Conservation (phyloP, 1,284 basidiomycete species). For the Pseudozyma pruni region DNA sequence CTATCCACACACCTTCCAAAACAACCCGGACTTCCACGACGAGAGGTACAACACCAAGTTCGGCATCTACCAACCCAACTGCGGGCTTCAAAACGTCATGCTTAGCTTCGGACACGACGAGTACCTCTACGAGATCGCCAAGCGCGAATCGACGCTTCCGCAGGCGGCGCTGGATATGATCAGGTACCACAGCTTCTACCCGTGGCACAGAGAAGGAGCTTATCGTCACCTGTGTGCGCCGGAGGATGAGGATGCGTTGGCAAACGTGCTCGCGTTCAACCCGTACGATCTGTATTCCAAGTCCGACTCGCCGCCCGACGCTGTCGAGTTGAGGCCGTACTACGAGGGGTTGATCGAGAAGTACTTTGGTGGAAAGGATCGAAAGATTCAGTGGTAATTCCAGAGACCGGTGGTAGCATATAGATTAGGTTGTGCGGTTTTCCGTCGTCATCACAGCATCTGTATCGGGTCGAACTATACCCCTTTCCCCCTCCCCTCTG, state of each 20-base stretch:
- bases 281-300: conserved; percentile 93
- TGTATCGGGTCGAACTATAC: conserved; percentile 10
- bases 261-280: conserved; percentile 75
- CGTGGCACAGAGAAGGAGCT: conserved; percentile 70
- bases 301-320: conserved; percentile 77
- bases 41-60: conserved; percentile 80
- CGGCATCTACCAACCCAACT: conserved; percentile 84
- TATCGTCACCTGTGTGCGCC: conserved; percentile 43
- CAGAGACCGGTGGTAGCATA: no score
- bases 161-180: conserved; percentile 88
- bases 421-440: no score
- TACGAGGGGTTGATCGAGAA: conserved; percentile 83
- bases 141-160: conserved; percentile 73
- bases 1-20: conserved; percentile 83
- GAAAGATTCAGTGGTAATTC: conserved; percentile 51
- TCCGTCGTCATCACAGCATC: not conserved
- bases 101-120: conserved; percentile 88
- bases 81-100: conserved; percentile 90
- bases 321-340: conserved; percentile 79
- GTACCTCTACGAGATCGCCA: conserved; percentile 53
- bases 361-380: conserved; percentile 73
- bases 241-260: conserved; percentile 37
- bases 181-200: conserved; percentile 92
- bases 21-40: conserved; percentile 80
- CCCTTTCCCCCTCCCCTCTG: not conserved